Evolutionary conservation across 306 rosid species (phyloP).

Genomic region (Senna tora): DNA sequence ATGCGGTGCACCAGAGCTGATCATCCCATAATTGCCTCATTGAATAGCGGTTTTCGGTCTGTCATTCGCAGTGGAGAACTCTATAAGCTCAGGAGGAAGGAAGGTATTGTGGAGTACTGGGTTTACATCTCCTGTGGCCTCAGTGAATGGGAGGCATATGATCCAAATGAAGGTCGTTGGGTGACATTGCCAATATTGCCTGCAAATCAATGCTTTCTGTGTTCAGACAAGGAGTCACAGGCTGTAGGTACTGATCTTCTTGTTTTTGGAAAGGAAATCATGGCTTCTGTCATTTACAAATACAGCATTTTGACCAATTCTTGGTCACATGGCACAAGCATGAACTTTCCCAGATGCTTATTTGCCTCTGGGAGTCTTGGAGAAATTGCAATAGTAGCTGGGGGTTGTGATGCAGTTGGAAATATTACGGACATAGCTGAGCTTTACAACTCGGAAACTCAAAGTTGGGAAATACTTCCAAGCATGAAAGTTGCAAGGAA

Average conservation of each 20-base stretch:
- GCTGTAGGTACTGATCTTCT: conserved; percentile 87
- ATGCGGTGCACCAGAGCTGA: conserved; percentile 70
- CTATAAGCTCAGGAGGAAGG: conserved; percentile 57
- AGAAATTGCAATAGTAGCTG: conserved; percentile 75
- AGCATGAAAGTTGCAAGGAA: conserved; percentile 75
- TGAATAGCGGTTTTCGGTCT: conserved; percentile 63
- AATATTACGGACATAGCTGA: conserved; percentile 63
- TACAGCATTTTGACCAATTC: conserved; percentile 65
- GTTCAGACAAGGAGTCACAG: conserved; percentile 74
- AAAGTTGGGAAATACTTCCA: conserved; percentile 62
- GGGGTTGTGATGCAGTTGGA: conserved; percentile 73
- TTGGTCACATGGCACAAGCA: conserved; percentile 67
- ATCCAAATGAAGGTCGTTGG: conserved; percentile 58
- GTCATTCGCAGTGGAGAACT: conserved; percentile 59
- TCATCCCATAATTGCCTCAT: conserved; percentile 57
- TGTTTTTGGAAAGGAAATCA: conserved; percentile 73
- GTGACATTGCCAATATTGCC: conserved; percentile 70
- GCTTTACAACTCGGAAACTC: conserved; percentile 71
- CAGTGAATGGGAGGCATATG: conserved; percentile 81
- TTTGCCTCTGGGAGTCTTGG: conserved; percentile 77
- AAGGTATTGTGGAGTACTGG: conserved; percentile 74
- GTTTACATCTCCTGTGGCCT: conserved; percentile 77
- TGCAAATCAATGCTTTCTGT: conserved; percentile 69
- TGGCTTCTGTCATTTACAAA: conserved; percentile 62
- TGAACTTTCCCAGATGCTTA: conserved; percentile 77